Evolutionary conservation across 441 rosid species (phyloP), one percentile per base, ranked within the genome.

Genomic region (Syzygium malaccense): DNA sequence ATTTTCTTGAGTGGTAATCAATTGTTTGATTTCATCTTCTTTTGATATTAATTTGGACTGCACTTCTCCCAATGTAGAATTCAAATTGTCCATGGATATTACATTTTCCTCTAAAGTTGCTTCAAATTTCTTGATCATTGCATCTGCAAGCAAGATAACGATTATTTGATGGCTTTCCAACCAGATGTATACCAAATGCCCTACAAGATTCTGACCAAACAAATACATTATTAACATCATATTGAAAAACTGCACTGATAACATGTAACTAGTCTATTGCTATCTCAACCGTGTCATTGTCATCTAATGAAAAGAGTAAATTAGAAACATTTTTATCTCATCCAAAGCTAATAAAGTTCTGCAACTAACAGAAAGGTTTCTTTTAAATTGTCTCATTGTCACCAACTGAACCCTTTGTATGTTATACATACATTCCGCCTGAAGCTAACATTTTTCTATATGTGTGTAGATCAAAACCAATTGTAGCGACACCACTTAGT

Each of bases 41-140:
- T 94, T 98, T 85, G 89, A 68, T 86, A 91, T 89, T 88, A 95
- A 87, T 87, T 91, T 93, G 89, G 78, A 90, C 54, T 91, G 92
- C 92, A 92, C 78, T 88, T 93, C 94, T 86, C 87, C 95, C 89
- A 96, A 90, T 91, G 94, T 94, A 91, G 93, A 89, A 89, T 93
- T 95, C 89, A 97, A 89, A 90, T 90, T 91, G 91, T 93, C 95
- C 79, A 87, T 87, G 57, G 92, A 93, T 90, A 93, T 92, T 88
- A 87, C 92, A 86, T 91, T 91, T 83, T 93, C 95, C 84, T 92
- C 93, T 75, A 91, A 86, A 84, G 92, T 85, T 89, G 91, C 94
- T 93, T 94, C 97, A 92, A 90, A 87, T 86, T 91, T 90, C 88
- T 87, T 91, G 91, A 96, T 89, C 92, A 89, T 87, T 88, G 92